phyloP scores from a whole-genome alignment of 345 rosid genomes.

The Eutrema japonicum region DNA sequence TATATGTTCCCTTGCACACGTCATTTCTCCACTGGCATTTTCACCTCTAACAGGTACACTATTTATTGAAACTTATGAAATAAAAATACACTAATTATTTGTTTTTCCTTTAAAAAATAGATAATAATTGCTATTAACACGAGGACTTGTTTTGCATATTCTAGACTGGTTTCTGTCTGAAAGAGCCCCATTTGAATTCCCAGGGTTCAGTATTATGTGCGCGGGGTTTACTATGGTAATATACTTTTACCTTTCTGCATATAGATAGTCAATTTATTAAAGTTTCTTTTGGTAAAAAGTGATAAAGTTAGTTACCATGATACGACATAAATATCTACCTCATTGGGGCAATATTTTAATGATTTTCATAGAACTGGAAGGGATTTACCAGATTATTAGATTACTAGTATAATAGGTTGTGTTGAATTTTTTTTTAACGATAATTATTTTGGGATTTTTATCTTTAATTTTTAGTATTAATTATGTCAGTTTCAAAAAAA shows the following conservation, averaged over 20 bases:
- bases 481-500: too few species aligned
- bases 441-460: too few species aligned
- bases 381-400: too few species aligned
- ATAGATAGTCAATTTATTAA: too few species aligned
- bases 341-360: too few species aligned
- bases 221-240: conserved; percentile 65
- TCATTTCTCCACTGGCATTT: conserved; percentile 73
- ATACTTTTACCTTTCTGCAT: conserved; percentile 1
- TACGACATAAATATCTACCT: not conserved
- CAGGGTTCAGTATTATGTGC: conserved; percentile 93
- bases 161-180: conserved; percentile 88
- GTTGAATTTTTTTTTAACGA: too few species aligned
- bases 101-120: not conserved
- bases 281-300: too few species aligned
- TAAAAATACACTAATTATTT: not conserved
- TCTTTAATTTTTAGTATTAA: too few species aligned
- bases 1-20: conserved; percentile 70
- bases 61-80: not conserved
- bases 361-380: too few species aligned
- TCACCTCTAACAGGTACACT: conserved; percentile 81
- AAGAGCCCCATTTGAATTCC: conserved; percentile 76
- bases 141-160: conserved; percentile 4
- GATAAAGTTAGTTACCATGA: not conserved
- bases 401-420: too few species aligned
- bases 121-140: conserved; percentile 16